These are phyloP conservation scores for Poronia punctata DNA, from an alignment of 495 filamentous ascomycete species.

Conservation along the genomic window DNA sequence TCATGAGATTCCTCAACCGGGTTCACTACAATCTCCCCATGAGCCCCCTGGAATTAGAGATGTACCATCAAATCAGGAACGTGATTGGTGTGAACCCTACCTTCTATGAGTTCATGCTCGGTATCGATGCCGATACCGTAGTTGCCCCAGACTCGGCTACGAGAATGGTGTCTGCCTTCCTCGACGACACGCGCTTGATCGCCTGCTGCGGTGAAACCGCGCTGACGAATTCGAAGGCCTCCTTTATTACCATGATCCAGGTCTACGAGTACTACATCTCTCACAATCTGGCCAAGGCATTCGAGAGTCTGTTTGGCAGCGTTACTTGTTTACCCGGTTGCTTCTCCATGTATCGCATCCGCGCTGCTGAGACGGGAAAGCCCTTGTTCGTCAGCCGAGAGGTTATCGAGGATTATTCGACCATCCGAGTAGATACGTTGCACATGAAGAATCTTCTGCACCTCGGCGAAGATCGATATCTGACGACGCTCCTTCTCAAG, in stretches of 20 bases:
- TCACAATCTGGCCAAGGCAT: conserved; percentile 96
- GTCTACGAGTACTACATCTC: conserved; percentile 99
- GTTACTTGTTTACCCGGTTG: conserved; percentile 97
- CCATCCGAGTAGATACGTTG: conserved; percentile 92
- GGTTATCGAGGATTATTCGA: conserved; percentile 75
- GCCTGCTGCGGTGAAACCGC: conserved; percentile 93
- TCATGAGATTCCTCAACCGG: conserved; percentile 98
- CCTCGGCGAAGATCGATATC: conserved; percentile 88
- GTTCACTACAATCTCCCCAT: conserved; percentile 95
- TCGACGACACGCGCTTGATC: conserved; percentile 85
- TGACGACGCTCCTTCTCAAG: conserved; percentile 93
- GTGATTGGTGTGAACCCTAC: conserved; percentile 98
- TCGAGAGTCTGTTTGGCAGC: conserved; percentile 93
- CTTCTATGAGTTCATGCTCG: conserved; percentile 95
- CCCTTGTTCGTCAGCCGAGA: conserved; percentile 92
- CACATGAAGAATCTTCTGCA: conserved; percentile 99
- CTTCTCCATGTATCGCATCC: conserved; percentile 97
- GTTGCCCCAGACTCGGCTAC: conserved; percentile 88
- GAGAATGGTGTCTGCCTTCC: conserved; percentile 85
- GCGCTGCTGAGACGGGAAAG: conserved; percentile 87
- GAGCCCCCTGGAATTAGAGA: conserved; percentile 94
- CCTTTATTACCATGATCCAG: conserved; percentile 96
- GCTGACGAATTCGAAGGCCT: conserved; percentile 85
- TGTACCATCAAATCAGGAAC: conserved; percentile 98
- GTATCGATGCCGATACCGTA: conserved; percentile 96